Percentiles rank a stretch among this genome's conserved stretches.
These are phyloP conservation scores for Elsinoe fawcettii DNA, from an alignment of 2,329 filamentous ascomycete species.

Conservation along the genomic window DNA sequence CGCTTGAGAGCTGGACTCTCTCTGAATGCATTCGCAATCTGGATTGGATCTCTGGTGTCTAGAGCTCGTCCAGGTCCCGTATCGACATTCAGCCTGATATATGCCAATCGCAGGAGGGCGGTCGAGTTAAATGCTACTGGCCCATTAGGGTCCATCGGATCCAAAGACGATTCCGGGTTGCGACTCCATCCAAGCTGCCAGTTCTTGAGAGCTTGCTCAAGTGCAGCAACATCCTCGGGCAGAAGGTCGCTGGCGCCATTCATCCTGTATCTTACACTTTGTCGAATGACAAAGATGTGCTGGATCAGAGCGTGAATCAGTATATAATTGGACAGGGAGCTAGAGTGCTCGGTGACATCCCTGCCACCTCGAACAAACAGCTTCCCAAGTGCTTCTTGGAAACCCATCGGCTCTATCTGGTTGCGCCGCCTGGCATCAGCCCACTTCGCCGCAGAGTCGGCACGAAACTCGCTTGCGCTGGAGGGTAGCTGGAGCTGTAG, in stretches of 20 bases:
- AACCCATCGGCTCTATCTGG: slow-evolving; percentile 23
- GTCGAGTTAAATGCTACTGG: slow-evolving; percentile 38
- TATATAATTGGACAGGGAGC: slow-evolving; percentile 54
- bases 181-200: slow-evolving; percentile 32
- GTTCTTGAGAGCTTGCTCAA: slow-evolving; percentile 32
- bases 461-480: slow-evolving; percentile 49
- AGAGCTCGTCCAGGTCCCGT: slow-evolving; percentile 39
- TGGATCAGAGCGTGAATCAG: slow-evolving; percentile 65
- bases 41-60: slow-evolving; percentile 37
- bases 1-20: slow-evolving; percentile 38
- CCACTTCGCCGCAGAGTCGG: slow-evolving; percentile 45
- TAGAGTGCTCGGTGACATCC: slow-evolving; percentile 28
- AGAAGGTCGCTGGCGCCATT: slow-evolving; percentile 29
- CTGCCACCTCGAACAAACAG: slow-evolving; percentile 29
- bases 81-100: slow-evolving; percentile 41
- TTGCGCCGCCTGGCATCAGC: slow-evolving; percentile 27
- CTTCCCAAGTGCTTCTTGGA: slow-evolving; percentile 29
- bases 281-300: slow-evolving; percentile 62
- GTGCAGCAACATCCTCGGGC: slow-evolving; percentile 34
- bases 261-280: slow-evolving; percentile 34
- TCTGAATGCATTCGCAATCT: slow-evolving; percentile 36
- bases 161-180: slow-evolving; percentile 30
- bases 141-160: slow-evolving; percentile 31
- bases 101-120: slow-evolving; percentile 40
- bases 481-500: slow-evolving; percentile 38